A percentile compares a stretch with the other conserved stretches of the same genome.
Evolutionary conservation across 2,329 filamentous ascomycete species (phyloP).

Genomic region (Aspergillus aculeatinus): DNA sequence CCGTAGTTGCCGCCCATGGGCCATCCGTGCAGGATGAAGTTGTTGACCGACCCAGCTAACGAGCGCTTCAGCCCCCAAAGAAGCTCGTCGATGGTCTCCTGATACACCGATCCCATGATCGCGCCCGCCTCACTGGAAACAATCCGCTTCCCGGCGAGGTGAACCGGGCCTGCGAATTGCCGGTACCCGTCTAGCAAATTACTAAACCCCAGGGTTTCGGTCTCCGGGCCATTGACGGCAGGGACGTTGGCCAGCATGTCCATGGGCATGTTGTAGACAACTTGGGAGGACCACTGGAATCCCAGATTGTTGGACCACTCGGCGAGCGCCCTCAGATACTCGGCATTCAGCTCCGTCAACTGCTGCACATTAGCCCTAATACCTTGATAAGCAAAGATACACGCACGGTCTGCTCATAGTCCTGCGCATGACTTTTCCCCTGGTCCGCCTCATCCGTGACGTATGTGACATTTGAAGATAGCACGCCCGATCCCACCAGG

Average conservation of each 20-base stretch:
- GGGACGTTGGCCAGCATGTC: slow-evolving; percentile 45
- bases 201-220: slow-evolving; percentile 40
- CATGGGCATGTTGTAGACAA: slow-evolving; percentile 44
- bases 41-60: slow-evolving; percentile 44
- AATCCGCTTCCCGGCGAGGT: slow-evolving; percentile 39
- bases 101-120: slow-evolving; percentile 19
- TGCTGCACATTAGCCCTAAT: background rate
- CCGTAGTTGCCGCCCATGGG: slow-evolving; percentile 44
- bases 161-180: slow-evolving; percentile 42
- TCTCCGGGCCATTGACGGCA: slow-evolving; percentile 42
- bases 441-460: slow-evolving; percentile 3
- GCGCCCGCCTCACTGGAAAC: slow-evolving; percentile 45
- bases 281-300: slow-evolving; percentile 41
- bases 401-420: slow-evolving; percentile 21
- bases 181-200: slow-evolving; percentile 43
- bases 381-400: too few species aligned
- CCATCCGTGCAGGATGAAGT: slow-evolving; percentile 48
- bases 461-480: slow-evolving; percentile 13
- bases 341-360: background rate
- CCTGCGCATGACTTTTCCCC: slow-evolving; percentile 13
- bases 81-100: slow-evolving; percentile 26
- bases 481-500: slow-evolving; percentile 29
- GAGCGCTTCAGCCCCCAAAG: slow-evolving; percentile 41
- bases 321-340: slow-evolving; percentile 33
- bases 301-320: slow-evolving; percentile 35